Conservation (phyloP, 257 asterid genomes). For the Ballota nigra region DNA sequence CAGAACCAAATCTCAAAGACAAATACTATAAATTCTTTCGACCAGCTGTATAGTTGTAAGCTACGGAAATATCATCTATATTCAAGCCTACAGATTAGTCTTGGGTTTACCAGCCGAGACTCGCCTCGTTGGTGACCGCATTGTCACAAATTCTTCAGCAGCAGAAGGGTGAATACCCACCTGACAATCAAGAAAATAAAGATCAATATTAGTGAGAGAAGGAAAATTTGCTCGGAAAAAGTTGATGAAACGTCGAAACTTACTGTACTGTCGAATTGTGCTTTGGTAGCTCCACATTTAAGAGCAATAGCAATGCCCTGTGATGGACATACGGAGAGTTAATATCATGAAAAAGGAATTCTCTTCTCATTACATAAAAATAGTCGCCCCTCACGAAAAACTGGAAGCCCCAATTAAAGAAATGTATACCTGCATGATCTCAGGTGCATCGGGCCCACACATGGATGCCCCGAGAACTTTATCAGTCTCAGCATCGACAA, state of each 20-base stretch:
- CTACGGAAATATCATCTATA: background rate
- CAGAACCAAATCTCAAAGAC: background rate
- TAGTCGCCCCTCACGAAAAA: too few relatives aligned
- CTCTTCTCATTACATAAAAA: background rate
- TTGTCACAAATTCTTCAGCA: slow-evolving; percentile 94
- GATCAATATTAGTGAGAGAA: background rate
- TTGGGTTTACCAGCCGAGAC: slow-evolving; percentile 59
- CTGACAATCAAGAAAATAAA: slow-evolving; percentile 32
- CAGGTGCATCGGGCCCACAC: slow-evolving; percentile 99
- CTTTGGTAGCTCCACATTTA: slow-evolving; percentile 99
- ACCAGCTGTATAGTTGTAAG: background rate
- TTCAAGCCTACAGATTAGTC: slow-evolving; percentile 43
- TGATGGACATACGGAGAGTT: background rate
- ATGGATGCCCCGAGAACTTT: slow-evolving; percentile 97
- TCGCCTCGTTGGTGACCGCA: slow-evolving; percentile 70
- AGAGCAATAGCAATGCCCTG: slow-evolving; percentile 95
- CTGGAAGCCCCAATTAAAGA: background rate
- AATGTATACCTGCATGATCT: slow-evolving; percentile 81
- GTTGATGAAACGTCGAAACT: slow-evolving; percentile 39
- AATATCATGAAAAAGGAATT: background rate
- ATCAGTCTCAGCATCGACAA: slow-evolving; percentile 84
- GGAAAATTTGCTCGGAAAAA: background rate
- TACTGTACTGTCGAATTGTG: slow-evolving; percentile 89
- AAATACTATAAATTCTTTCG: background rate
- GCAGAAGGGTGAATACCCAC: slow-evolving; percentile 98